Base-by-base conservation (phyloP, 345 rosid genomes). In the Aegle marmelos region DNA sequence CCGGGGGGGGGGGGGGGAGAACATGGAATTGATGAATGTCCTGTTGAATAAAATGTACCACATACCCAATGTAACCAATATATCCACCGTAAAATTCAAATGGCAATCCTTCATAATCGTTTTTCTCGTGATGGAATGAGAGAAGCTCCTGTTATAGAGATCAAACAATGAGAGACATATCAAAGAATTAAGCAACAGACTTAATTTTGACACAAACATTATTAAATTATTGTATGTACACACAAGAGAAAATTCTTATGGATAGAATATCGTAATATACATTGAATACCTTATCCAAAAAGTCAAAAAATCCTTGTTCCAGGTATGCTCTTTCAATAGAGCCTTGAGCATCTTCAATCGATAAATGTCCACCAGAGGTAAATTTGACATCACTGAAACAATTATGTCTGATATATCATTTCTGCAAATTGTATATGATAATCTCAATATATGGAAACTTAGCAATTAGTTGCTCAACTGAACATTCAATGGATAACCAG, bases 61-160 rank as follows among this genome's bases (percentile, higher is more conserved):
- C 93, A 57, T 90, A 94, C 97, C 99, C 99, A 33, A 96, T 81
- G 80, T 91, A 94, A 81, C 99, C 99, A 37, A 96, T 80, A 86
- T 83, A 96, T 86, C 99, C 99, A 84, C 98, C 99, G 34, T 81
- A 84, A 84, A 96, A 96, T 31, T 91, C 92, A 83, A 96, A 96
- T 59, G 99, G 99, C 73, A 96, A 78, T 68, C 94, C 98, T 78
- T 87, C 87, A 60, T 80, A 90, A 85, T 93, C 99, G 69, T 85
- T 88, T 85, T 91, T 88, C 54, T 90, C 90, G 31, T 89, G 87
- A 78, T 72, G 80, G 68, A 91, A 85, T 9, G 92, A 92, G 28
- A 78, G 84, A 80, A 95, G 97, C 81, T 95, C 97, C 99, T 95
- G 84, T 45, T 45, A 70, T 76, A 76, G 36, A 80, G 74, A 64